Conservation (phyloP, 2,329 filamentous ascomycete genomes). For the Cordyceps cateniannulata region DNA sequence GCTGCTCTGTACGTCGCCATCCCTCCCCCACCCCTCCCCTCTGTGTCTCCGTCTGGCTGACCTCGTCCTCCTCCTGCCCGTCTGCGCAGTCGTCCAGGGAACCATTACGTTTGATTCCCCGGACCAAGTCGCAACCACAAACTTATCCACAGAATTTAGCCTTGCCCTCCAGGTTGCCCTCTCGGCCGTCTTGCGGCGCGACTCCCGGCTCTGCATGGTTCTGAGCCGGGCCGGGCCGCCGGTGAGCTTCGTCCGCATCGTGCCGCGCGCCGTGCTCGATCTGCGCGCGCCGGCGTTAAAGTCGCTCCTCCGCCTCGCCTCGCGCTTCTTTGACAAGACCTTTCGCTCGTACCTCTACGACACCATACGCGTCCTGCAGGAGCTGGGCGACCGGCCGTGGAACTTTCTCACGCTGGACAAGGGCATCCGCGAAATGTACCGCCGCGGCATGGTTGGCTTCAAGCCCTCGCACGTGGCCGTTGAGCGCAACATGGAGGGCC, state of each 20-base stretch:
- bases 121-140: neutral
- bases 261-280: neutral
- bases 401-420: neutral
- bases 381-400: neutral
- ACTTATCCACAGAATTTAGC: too few species aligned
- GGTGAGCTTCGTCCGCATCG: neutral
- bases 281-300: neutral
- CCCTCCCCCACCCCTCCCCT: too few species aligned
- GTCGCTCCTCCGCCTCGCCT: neutral
- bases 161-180: neutral
- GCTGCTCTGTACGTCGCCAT: neutral
- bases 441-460: neutral
- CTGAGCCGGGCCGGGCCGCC: too few species aligned
- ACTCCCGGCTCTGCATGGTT: neutral
- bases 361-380: neutral
- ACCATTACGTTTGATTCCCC: neutral
- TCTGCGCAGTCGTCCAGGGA: neutral
- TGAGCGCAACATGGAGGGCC: neutral
- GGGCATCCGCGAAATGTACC: neutral
- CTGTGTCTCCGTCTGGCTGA: too few species aligned
- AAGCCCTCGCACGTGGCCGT: neutral
- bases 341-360: rapidly evolving
- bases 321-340: neutral
- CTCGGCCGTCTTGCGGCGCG: neutral
- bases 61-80: too few species aligned